phyloP scores from a whole-genome alignment of 306 rosid species.

The Acmispon strigosus region DNA sequence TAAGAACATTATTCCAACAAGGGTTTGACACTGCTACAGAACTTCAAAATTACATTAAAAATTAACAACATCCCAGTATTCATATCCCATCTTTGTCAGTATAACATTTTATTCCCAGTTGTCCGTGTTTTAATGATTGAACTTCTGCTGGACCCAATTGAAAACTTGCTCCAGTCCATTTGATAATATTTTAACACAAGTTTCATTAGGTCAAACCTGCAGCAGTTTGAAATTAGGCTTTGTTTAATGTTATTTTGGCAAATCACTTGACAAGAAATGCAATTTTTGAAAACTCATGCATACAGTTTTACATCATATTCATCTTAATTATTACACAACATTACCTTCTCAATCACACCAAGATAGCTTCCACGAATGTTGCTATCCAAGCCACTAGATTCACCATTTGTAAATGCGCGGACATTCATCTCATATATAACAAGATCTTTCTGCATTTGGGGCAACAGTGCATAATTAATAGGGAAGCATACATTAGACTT shows the following conservation, averaged over 20 bases:
- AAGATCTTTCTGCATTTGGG: slow-evolving; percentile 78
- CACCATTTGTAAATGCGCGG: slow-evolving; percentile 80
- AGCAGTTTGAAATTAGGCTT: neutral
- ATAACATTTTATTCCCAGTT: neutral
- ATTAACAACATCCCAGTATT: neutral
- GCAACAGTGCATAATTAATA: slow-evolving; percentile 16
- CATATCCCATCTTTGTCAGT: neutral
- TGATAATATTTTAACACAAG: neutral
- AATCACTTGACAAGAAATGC: neutral
- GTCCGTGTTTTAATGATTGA: neutral
- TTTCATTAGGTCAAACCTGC: neutral
- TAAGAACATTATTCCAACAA: neutral
- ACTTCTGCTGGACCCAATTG: neutral
- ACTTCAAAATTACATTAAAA: slow-evolving; percentile 1
- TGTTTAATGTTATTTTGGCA: neutral
- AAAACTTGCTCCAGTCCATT: neutral
- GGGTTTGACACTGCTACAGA: too few relatives aligned
- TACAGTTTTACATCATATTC: neutral
- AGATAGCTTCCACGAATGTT: slow-evolving; percentile 77
- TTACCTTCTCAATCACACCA: slow-evolving; percentile 94
- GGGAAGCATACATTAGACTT: slow-evolving; percentile 8
- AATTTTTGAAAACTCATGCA: neutral
- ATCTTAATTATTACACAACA: neutral
- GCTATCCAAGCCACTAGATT: slow-evolving; percentile 71
- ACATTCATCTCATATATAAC: slow-evolving; percentile 94